phyloP scores from a whole-genome alignment of 495 filamentous ascomycete species.

The Podospora pseudocomata region DNA sequence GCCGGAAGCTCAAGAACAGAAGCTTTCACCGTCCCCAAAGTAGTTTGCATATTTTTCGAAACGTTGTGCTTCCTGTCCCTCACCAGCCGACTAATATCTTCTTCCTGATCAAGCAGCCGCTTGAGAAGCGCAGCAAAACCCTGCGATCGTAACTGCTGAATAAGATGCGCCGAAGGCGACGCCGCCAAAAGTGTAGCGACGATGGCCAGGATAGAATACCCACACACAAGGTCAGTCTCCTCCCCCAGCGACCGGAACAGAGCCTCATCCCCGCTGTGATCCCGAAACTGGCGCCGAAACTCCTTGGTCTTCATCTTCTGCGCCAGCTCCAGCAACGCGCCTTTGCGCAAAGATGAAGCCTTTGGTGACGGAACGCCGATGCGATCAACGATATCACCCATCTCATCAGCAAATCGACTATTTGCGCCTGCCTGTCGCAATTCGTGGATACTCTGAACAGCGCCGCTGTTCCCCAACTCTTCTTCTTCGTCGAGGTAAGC shows the following conservation, averaged over 20 bases:
- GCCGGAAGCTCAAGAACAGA: slow-evolving; percentile 48
- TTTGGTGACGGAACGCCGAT: slow-evolving; percentile 60
- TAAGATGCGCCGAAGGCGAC: slow-evolving; percentile 46
- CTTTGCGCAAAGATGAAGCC: slow-evolving; percentile 44
- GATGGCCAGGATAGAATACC: slow-evolving; percentile 54
- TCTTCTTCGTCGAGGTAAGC: slow-evolving; percentile 44
- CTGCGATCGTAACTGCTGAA: slow-evolving; percentile 48
- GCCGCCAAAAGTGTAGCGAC: slow-evolving; percentile 54
- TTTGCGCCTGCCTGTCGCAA: slow-evolving; percentile 82
- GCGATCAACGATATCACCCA: slow-evolving; percentile 80
- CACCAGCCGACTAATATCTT: slow-evolving; percentile 52
- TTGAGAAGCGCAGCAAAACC: slow-evolving; percentile 50
- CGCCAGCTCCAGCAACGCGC: slow-evolving; percentile 63
- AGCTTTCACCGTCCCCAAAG: slow-evolving; percentile 50
- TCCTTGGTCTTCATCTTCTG: slow-evolving; percentile 64
- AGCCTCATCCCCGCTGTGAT: slow-evolving; percentile 66
- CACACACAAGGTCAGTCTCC: slow-evolving; percentile 55
- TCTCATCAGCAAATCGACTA: slow-evolving; percentile 71
- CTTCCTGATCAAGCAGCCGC: slow-evolving; percentile 48
- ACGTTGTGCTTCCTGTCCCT: slow-evolving; percentile 66
- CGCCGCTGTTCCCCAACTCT: slow-evolving; percentile 53
- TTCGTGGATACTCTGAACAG: slow-evolving; percentile 84
- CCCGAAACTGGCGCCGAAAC: slow-evolving; percentile 67
- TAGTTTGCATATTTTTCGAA: slow-evolving; percentile 56
- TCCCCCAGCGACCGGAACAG: slow-evolving; percentile 55